Percentiles rank a stretch among this genome's conserved stretches.
Conservation (phyloP, 805 yeast species). For the Torulaspora microellipsoides region DNA sequence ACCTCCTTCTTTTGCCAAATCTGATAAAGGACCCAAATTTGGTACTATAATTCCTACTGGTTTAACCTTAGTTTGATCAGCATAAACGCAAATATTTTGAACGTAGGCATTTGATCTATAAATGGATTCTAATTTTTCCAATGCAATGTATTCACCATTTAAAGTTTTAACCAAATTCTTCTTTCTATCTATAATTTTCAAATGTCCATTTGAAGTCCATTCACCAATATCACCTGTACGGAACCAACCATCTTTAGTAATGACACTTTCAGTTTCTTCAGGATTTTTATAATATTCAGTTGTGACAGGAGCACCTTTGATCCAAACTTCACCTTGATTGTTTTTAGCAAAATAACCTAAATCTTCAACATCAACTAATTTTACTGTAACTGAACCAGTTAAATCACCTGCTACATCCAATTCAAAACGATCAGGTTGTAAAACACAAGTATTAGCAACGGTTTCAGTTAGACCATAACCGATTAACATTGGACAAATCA, state of each 20-base stretch:
- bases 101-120: constrained; percentile 81
- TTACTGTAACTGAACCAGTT: constrained; percentile 77
- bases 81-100: constrained; percentile 84
- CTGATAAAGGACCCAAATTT: constrained; percentile 58
- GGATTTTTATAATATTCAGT: constrained; percentile 78
- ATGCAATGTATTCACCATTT: constrained; percentile 96
- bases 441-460: constrained; percentile 77
- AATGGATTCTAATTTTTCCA: constrained; percentile 87
- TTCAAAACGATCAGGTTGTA: constrained; percentile 61
- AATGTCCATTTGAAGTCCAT: constrained; percentile 77
- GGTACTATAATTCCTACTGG: constrained; percentile 91
- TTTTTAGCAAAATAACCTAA: constrained; percentile 87
- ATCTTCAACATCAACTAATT: constrained; percentile 85
- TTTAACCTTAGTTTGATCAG: constrained; percentile 81
- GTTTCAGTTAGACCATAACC: constrained; percentile 98
- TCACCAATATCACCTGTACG: constrained; percentile 95
- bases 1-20: constrained; percentile 54
- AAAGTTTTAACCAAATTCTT: constrained; percentile 93
- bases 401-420: constrained; percentile 78
- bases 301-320: constrained; percentile 69
- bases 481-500: constrained; percentile 79
- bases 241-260: constrained; percentile 88
- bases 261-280: constrained; percentile 71
- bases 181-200: constrained; percentile 85
- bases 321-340: constrained; percentile 87